phyloP scores from a whole-genome alignment of 352 stramenopile species.

The Phytophthora syringae region DNA sequence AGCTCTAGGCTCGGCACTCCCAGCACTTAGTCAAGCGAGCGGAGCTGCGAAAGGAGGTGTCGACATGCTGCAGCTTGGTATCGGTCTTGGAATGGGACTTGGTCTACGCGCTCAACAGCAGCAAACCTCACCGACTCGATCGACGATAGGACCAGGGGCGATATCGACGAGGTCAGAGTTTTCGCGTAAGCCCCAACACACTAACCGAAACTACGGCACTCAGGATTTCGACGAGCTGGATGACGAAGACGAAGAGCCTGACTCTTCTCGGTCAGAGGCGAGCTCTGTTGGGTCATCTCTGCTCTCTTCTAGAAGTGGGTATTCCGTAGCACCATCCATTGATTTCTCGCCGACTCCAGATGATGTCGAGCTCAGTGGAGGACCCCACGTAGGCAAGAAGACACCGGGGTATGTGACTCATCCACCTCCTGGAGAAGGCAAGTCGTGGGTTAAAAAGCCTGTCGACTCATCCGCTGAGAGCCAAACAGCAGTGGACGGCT shows the following conservation, averaged over 20 bases:
- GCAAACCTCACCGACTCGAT: conserved; percentile 30
- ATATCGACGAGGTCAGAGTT: conserved; percentile 17
- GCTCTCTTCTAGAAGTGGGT: conserved; percentile 36
- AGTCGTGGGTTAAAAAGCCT: conserved; percentile 59
- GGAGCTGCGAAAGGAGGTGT: conserved; percentile 35
- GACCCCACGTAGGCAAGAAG: conserved; percentile 51
- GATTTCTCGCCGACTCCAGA: conserved; percentile 63
- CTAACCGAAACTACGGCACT: background rate
- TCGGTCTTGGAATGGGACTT: conserved; percentile 92
- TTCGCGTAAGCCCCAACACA: conserved; percentile 15
- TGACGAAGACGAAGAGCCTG: conserved; percentile 25
- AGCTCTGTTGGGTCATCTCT: conserved; percentile 38
- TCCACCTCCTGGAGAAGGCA: conserved; percentile 58
- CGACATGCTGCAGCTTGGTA: conserved; percentile 81
- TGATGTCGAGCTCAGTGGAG: conserved; percentile 48
- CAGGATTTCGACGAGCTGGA: conserved; percentile 22
- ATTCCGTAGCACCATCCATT: conserved; percentile 51
- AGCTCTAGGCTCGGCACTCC: conserved; percentile 62
- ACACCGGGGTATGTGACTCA: conserved; percentile 68
- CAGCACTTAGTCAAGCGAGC: conserved; percentile 27
- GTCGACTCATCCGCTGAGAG: conserved; percentile 59
- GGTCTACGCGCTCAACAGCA: conserved; percentile 76
- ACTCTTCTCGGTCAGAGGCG: conserved; percentile 37
- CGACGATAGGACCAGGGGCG: conserved; percentile 7
- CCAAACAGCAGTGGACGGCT: conserved; percentile 72